Base-by-base conservation (phyloP, 352 stramenopile genomes). In the Phytophthora pinifolia region DNA sequence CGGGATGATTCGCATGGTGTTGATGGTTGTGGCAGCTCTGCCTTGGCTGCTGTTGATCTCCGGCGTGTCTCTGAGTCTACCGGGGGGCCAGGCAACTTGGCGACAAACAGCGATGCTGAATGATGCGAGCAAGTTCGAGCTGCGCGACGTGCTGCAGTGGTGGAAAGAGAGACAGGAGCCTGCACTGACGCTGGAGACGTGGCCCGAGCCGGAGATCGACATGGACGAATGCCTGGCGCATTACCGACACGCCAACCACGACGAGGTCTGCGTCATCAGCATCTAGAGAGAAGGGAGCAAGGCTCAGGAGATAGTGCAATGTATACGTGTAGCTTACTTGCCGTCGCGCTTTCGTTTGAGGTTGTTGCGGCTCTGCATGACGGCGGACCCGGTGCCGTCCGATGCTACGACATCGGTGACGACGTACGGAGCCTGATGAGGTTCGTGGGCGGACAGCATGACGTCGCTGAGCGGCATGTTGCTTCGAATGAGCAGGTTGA, bases 291-390 rank as follows among this genome's bases (percentile, higher is more conserved):
- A 22, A 22, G 20, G 41, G 9, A 30, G 6, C 25, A 45, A 14
- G 27, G 25, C 46, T 22, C 41, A 59, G 53, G 33, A 46, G 58
- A 27, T 14, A 51, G 7, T 54, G 14, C 22, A 41, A 44, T 50
- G 35, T 57, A 68, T 42, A 35, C 25, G 20, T 44, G 43, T 37
- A 56, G 55, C 42, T 67, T 70, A 59, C 49, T 74, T 74, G 57
- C 62, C 49, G 33, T 92, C 83, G 10, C 83, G 80, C 62, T 94
- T 94, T 34, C 85, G 83, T 59, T 94, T 94, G 53, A 94, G 67
- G 56, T 92, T 94, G 63, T 94, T 88, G 51, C 85, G 82, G 57
- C 83, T 93, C 54, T 94, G 78, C 85, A 94, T 94, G 35, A 67
- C 73, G 9, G 69, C 67, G 7, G 85, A 85, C 13, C 85, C 85